A percentile compares a stretch with the other conserved stretches of the same genome.
These are phyloP conservation scores for Gaillardinia entomophila DNA, from an alignment of 805 yeast species.

Conservation along the genomic window DNA sequence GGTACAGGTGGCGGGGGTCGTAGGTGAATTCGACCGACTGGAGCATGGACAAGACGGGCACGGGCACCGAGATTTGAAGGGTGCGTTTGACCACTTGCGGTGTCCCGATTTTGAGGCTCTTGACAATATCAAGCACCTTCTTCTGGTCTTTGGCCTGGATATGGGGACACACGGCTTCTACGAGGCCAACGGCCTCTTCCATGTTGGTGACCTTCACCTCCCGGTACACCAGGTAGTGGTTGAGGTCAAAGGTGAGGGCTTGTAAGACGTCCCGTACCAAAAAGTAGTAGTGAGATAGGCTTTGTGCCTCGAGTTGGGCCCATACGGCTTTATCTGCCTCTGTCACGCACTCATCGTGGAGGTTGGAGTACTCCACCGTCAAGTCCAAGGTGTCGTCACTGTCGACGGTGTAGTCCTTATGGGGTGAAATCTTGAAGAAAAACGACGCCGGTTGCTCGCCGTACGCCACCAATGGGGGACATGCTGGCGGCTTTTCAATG, in stretches of 20 bases:
- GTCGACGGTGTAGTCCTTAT: conserved; percentile 9
- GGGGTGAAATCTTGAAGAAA: conserved; percentile 46
- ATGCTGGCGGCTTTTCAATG: conserved; percentile 15
- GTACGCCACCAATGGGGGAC: conserved; percentile 43
- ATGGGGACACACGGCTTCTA: background rate
- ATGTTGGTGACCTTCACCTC: background rate
- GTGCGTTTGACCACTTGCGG: conserved; percentile 3
- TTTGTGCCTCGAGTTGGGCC: conserved; percentile 1
- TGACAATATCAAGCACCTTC: background rate
- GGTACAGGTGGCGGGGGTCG: conserved; percentile 36
- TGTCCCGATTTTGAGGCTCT: background rate
- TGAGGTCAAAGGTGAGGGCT: conserved; percentile 13
- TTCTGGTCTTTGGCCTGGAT: background rate
- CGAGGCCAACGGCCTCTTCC: background rate
- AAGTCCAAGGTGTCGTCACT: conserved; percentile 36
- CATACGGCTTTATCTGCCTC: conserved; percentile 3
- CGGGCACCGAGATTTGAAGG: conserved; percentile 50
- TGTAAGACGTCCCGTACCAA: conserved; percentile 10
- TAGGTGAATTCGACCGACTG: conserved; percentile 50
- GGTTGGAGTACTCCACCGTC: conserved; percentile 39
- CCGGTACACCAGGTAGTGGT: conserved; percentile 15
- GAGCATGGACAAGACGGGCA: conserved; percentile 56
- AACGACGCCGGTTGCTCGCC: conserved; percentile 67
- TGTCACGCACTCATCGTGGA: conserved; percentile 40
- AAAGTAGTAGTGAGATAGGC: conserved; percentile 12